Conservation (phyloP, 2,329 filamentous ascomycete species). For the Curvularia hawaiiensis region DNA sequence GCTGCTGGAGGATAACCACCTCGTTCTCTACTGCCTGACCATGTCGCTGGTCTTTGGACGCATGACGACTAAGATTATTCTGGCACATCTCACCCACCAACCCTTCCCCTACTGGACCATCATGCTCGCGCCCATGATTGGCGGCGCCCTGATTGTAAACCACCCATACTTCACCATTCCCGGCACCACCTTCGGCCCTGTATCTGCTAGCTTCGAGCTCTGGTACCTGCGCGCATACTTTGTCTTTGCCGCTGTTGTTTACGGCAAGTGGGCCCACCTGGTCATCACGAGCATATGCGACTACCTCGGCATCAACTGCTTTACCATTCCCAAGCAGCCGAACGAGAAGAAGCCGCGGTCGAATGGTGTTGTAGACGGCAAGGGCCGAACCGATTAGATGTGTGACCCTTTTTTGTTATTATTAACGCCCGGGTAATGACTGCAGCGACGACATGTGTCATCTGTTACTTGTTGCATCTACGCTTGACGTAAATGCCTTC, state of each 20-base stretch:
- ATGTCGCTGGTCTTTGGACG: slow-evolving; percentile 97
- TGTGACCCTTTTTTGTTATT: not conserved
- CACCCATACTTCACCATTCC: slow-evolving; percentile 67
- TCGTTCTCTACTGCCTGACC: slow-evolving; percentile 89
- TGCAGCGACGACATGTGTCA: not conserved
- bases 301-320: slow-evolving; percentile 90
- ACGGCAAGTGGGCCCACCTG: slow-evolving; percentile 90
- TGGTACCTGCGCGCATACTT: slow-evolving; percentile 87
- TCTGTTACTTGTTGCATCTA: not conserved
- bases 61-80: slow-evolving; percentile 98
- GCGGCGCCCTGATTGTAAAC: slow-evolving; percentile 83
- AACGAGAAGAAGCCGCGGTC: slow-evolving; percentile 34
- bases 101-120: slow-evolving; percentile 97
- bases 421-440: not conserved
- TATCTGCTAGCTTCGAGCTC: slow-evolving; percentile 71
- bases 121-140: slow-evolving; percentile 84
- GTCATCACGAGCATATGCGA: slow-evolving; percentile 91
- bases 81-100: slow-evolving; percentile 90
- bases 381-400: slow-evolving; percentile 41
- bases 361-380: slow-evolving; percentile 40
- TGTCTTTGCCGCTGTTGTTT: slow-evolving; percentile 79
- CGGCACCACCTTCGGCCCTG: slow-evolving; percentile 58
- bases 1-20: slow-evolving; percentile 80
- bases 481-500: not conserved
- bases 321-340: slow-evolving; percentile 69